phyloP scores from a whole-genome alignment of 1,284 basidiomycete genomes.

The Moniliella sp. region DNA sequence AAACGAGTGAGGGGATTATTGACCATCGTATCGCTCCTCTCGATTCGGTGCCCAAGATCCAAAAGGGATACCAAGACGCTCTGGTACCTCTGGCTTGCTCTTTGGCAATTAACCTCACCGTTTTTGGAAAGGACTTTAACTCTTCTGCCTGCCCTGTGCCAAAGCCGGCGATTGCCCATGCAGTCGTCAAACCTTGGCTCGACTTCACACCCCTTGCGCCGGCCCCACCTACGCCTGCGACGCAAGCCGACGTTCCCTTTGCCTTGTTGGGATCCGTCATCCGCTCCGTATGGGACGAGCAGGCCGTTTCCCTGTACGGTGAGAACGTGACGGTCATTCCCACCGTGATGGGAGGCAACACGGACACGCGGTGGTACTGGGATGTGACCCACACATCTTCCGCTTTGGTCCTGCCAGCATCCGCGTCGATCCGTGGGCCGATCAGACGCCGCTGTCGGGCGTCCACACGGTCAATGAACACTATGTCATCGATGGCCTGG shows the following conservation, averaged over 20 bases:
- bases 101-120: background rate
- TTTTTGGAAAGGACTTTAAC: background rate
- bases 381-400: slow-evolving; percentile 41
- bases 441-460: slow-evolving; percentile 32
- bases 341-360: background rate
- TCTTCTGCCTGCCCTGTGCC: too few relatives aligned
- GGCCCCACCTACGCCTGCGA: slow-evolving; percentile 41
- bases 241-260: slow-evolving; percentile 34
- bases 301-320: slow-evolving; percentile 1
- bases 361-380: slow-evolving; percentile 42
- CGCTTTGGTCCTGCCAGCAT: slow-evolving; percentile 36
- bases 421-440: slow-evolving; percentile 14
- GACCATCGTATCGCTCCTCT: slow-evolving; percentile 44
- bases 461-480: slow-evolving; percentile 51
- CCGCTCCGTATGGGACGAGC: slow-evolving; percentile 34
- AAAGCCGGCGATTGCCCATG: background rate
- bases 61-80: slow-evolving; percentile 9
- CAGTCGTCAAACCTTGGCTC: slow-evolving; percentile 27
- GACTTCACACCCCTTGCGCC: slow-evolving; percentile 40
- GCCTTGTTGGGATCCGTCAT: slow-evolving; percentile 40
- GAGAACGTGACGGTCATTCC: background rate
- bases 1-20: slow-evolving; percentile 40
- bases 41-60: slow-evolving; percentile 38
- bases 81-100: background rate
- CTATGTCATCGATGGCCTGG: slow-evolving; percentile 33